Evolutionary conservation across 768 basidiomycete species (phyloP).

Genomic region (Fistulinella prunicolor): DNA sequence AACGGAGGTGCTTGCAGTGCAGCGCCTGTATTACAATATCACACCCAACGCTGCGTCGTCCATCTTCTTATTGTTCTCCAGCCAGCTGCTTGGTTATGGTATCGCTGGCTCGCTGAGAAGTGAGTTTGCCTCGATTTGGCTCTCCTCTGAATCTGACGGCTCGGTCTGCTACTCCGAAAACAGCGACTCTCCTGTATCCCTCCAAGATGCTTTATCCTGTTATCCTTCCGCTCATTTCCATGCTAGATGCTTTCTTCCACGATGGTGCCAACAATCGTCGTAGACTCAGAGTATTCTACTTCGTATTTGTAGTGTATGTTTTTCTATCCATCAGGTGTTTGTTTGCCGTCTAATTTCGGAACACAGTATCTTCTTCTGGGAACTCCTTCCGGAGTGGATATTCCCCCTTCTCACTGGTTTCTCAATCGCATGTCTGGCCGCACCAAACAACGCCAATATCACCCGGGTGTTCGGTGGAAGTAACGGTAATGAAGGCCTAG

Average conservation of each 20-base stretch:
- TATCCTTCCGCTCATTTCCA: conserved; percentile 22
- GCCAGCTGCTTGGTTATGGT: conserved; percentile 45
- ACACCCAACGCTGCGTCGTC: conserved; percentile 46
- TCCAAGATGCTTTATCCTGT: conserved; percentile 43
- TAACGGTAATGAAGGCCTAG: conserved; percentile 66
- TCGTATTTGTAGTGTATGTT: conserved; percentile 28
- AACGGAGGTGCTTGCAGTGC: conserved; percentile 55
- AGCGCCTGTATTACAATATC: conserved; percentile 51
- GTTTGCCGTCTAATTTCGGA: neutral
- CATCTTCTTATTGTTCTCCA: conserved; percentile 43
- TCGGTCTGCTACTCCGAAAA: neutral
- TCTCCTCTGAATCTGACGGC: neutral
- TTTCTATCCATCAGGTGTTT: neutral
- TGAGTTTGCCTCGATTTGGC: conserved; percentile 9
- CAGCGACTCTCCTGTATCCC: conserved; percentile 38
- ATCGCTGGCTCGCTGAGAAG: conserved; percentile 53
- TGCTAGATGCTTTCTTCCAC: conserved; percentile 35
- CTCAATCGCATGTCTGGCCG: conserved; percentile 60
- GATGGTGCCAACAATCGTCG: conserved; percentile 5
- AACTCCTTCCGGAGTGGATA: conserved; percentile 27
- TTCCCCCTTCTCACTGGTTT: conserved; percentile 66
- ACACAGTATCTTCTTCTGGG: conserved; percentile 33
- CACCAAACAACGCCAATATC: conserved; percentile 27
- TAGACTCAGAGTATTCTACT: conserved; percentile 36
- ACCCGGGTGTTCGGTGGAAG: conserved; percentile 61